Conservation (phyloP, 129 eudicot genomes). For the Chrysanthemum makinoi region DNA sequence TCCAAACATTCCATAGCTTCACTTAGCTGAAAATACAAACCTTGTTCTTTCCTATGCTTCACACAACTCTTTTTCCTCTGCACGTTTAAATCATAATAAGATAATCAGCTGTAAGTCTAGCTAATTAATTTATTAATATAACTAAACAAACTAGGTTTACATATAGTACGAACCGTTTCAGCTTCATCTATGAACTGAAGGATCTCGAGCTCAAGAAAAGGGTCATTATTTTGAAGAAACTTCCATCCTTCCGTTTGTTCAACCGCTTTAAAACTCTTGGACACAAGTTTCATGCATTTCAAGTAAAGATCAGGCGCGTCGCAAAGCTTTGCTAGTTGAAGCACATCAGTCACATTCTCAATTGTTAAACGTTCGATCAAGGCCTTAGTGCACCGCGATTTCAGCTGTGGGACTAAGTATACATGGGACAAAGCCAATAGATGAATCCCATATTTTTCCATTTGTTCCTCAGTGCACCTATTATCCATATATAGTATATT, state of each 20-base stretch:
- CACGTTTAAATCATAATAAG: neutral
- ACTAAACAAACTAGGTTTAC: no score
- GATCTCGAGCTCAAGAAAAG: slow-evolving; percentile 77
- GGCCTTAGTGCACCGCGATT: slow-evolving; percentile 71
- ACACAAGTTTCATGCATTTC: slow-evolving; percentile 65
- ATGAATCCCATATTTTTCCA: slow-evolving; percentile 84
- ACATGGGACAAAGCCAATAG: slow-evolving; percentile 84
- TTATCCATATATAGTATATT: slow-evolving; percentile 9
- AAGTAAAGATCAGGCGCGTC: slow-evolving; percentile 93
- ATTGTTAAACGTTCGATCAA: slow-evolving; percentile 49
- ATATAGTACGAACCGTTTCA: slow-evolving; percentile 45
- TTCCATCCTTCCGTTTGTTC: slow-evolving; percentile 89
- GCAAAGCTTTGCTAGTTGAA: slow-evolving; percentile 82
- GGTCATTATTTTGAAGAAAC: slow-evolving; percentile 78
- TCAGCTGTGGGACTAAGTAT: slow-evolving; percentile 73
- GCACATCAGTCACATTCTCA: slow-evolving; percentile 77
- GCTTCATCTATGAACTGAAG: slow-evolving; percentile 87
- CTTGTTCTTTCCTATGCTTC: slow-evolving; percentile 63
- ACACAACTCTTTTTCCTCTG: slow-evolving; percentile 73
- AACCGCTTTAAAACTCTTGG: slow-evolving; percentile 55
- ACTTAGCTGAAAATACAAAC: slow-evolving; percentile 66
- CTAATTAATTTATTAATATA: neutral
- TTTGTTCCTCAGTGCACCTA: slow-evolving; percentile 74
- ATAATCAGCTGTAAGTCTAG: neutral
- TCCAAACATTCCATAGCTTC: slow-evolving; percentile 97